Conservation (phyloP, 139 green algal species). For the Chlorella sp. region DNA sequence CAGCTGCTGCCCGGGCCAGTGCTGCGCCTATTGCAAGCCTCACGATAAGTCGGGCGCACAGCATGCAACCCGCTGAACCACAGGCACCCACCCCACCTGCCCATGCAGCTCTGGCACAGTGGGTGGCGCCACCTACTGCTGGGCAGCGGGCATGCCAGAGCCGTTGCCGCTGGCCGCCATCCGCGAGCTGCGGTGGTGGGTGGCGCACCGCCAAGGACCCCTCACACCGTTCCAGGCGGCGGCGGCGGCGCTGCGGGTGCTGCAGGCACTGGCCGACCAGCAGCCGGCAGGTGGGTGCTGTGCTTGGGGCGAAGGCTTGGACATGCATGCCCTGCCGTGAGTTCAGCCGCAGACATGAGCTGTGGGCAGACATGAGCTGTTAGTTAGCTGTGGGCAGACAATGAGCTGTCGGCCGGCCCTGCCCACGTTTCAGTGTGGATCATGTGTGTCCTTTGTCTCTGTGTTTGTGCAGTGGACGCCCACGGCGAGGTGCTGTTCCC, state of each 20-base stretch:
- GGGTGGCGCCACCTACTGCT: constrained; percentile 57
- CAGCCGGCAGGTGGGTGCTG: constrained; percentile 49
- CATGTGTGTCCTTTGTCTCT: neutral
- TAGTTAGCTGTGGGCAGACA: too few species aligned
- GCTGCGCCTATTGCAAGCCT: too few species aligned
- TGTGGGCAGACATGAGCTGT: too few species aligned
- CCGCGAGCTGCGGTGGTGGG: constrained; percentile 87
- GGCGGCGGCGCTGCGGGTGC: constrained; percentile 54
- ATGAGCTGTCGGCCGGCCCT: too few species aligned
- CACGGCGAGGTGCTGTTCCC: constrained; percentile 70
- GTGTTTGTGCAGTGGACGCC: constrained; percentile 53
- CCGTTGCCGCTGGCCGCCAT: constrained; percentile 60
- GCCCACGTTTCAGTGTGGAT: too few species aligned
- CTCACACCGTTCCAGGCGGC: constrained; percentile 43
- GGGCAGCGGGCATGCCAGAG: constrained; percentile 70
- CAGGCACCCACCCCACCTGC: too few species aligned
- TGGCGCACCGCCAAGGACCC: constrained; percentile 43
- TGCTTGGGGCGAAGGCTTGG: too few species aligned
- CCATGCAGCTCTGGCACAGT: constrained; percentile 53
- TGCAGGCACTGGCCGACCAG: constrained; percentile 72
- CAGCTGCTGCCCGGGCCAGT: too few species aligned
- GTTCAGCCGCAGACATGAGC: too few species aligned
- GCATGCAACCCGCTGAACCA: too few species aligned
- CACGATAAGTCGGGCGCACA: too few species aligned
- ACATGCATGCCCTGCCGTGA: too few species aligned